A percentile compares a stretch with the other conserved stretches of the same genome.
These are phyloP conservation scores for Ambrosiella cleistominuta DNA, from an alignment of 2,329 filamentous ascomycete species.

Conservation along the genomic window DNA sequence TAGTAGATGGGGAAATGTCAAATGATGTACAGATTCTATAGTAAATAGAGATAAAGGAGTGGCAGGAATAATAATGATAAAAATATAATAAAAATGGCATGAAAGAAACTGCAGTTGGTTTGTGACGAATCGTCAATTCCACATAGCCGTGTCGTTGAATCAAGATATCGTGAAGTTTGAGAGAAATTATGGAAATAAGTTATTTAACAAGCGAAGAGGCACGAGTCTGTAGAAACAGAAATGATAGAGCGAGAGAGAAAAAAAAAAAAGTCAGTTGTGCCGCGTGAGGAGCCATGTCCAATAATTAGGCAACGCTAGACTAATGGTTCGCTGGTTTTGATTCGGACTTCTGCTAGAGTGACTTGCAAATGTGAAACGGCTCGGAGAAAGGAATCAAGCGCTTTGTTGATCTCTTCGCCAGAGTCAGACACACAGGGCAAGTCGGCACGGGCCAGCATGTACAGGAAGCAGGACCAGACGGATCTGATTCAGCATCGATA, in stretches of 20 bases:
- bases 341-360: too few species aligned
- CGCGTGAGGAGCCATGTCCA: not conserved
- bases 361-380: not conserved
- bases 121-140: not conserved
- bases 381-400: constrained; percentile 2
- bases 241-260: not conserved
- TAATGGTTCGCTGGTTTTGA: not conserved
- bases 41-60: not conserved
- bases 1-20: not conserved
- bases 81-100: not conserved
- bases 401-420: not conserved
- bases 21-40: not conserved
- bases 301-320: not conserved
- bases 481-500: too few species aligned
- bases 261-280: not conserved
- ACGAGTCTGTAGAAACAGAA: not conserved
- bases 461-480: not conserved
- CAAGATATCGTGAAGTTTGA: not conserved
- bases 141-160: not conserved
- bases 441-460: not conserved
- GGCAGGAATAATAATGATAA: too few species aligned
- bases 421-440: not conserved
- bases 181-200: not conserved
- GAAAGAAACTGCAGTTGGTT: not conserved
- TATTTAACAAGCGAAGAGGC: not conserved